Base-by-base conservation (phyloP, 2,329 filamentous ascomycete genomes). In the Verticillium longisporum region DNA sequence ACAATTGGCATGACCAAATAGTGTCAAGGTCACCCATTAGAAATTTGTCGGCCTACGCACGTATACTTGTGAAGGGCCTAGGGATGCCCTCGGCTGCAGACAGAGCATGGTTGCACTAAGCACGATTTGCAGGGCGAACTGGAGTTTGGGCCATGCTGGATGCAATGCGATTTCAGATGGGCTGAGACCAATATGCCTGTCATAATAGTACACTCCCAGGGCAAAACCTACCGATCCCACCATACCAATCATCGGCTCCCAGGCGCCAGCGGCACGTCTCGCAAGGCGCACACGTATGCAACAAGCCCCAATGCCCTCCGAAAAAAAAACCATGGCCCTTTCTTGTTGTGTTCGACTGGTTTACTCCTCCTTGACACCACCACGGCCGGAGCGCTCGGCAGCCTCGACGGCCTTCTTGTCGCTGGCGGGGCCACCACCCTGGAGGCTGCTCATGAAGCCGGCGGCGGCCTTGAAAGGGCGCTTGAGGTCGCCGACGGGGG, bases 401-500 rank as follows among this genome's bases (percentile, higher is more conserved):
- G 86, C 84, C 80, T 92, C 90, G 56, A 97, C 84, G 61, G 90
- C 87, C 79, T 94, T 92, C 84, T 94, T 92, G 77, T 99, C 95
- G 74, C 90, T 96, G 84, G 96, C 92, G 68, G 90, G 85, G 68
- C 89, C 83, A 34, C 85, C 85, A 66, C 85, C 84, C 77, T 88
- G 84, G 75, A 93, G 85, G 64, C 88, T 87, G 68, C 86, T 86
- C 89, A 96, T 92, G 75, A 98, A 84, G 59, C 93, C 92, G 64
- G 84, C 88, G 63, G 84, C 77, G 58, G 87, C 84, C 88, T 98
- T 99, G 89, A 96, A 99, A 66, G 95, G 95, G 64, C 95, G 86
- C 86, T 96, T 95, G 68, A 99, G 85, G 66, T 99, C 95, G 60
- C 94, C 95, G 61, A 82, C 85, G 50, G 95, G 45, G 94, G 86